Conservation (phyloP, 257 asterid genomes). For the Solanum chaucha region DNA sequence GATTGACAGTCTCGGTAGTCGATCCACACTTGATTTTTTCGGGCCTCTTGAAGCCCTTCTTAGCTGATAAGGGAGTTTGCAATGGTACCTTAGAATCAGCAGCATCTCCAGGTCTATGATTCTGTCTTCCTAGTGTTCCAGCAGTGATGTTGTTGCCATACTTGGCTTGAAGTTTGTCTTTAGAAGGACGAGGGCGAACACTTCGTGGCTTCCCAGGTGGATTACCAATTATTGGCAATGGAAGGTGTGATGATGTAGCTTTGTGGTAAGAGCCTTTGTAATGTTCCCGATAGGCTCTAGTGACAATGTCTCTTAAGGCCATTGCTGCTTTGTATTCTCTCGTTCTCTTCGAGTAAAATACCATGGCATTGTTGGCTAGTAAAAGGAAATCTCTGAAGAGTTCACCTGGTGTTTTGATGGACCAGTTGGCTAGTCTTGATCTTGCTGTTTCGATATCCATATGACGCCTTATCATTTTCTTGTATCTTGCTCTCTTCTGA, state of each 20-base stretch:
- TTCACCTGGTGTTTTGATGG: constrained; percentile 44
- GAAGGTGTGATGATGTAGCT: constrained; percentile 36
- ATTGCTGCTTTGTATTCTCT: constrained; percentile 72
- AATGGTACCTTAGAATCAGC: constrained; percentile 12
- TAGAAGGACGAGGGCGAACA: constrained; percentile 50
- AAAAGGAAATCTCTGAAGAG: constrained; percentile 78
- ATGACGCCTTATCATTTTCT: constrained; percentile 59
- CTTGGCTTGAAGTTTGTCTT: constrained; percentile 17
- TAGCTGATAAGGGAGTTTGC: constrained; percentile 16
- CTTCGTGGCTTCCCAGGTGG: constrained; percentile 83
- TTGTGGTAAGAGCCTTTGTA: constrained; percentile 23
- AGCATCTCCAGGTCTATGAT: constrained; percentile 7
- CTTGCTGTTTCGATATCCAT: constrained; percentile 62
- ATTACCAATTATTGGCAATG: constrained; percentile 24
- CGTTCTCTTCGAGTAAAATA: constrained; percentile 76
- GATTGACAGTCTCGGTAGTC: background rate
- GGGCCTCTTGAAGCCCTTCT: constrained; percentile 36
- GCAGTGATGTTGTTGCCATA: background rate
- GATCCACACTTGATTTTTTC: constrained; percentile 20
- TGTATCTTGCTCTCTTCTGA: constrained; percentile 91
- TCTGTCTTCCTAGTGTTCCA: background rate
- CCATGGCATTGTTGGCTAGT: constrained; percentile 71
- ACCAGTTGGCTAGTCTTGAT: constrained; percentile 37
- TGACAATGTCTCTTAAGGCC: constrained; percentile 44
- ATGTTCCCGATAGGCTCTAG: constrained; percentile 44